phyloP scores from a whole-genome alignment of 2,329 filamentous ascomycete genomes.

The Diaporthe aspalathi region DNA sequence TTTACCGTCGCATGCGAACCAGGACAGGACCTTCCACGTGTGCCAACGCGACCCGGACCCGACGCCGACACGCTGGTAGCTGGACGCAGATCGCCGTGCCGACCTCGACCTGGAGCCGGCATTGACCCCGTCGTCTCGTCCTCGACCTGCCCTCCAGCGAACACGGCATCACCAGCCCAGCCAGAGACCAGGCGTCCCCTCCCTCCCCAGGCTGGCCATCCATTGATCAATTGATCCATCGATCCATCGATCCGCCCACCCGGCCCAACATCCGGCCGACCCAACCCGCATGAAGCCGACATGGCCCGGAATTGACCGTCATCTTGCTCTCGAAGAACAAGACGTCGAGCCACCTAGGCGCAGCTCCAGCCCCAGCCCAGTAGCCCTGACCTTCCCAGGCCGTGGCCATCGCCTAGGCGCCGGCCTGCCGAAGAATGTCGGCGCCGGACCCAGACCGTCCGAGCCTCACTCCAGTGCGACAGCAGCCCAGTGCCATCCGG shows the following conservation, averaged over 20 bases:
- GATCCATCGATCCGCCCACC: neutral
- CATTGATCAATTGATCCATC: neutral
- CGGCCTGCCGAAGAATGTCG: slow-evolving; percentile 43
- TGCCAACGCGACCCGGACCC: neutral
- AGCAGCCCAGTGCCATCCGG: slow-evolving; percentile 58
- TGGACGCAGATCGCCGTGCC: slow-evolving; percentile 21
- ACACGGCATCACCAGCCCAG: neutral
- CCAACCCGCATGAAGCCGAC: slow-evolving; percentile 45
- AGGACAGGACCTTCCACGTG: slow-evolving; percentile 30
- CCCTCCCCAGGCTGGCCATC: neutral
- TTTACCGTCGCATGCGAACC: slow-evolving; percentile 8
- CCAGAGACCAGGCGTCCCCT: slow-evolving; percentile 6
- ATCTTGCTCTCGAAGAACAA: slow-evolving; percentile 38
- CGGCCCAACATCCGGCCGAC: slow-evolving; percentile 14
- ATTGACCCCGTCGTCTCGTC: slow-evolving; percentile 27
- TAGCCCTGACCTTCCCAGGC: slow-evolving; percentile 19
- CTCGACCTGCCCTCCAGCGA: slow-evolving; percentile 18
- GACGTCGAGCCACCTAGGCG: slow-evolving; percentile 36
- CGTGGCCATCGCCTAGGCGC: slow-evolving; percentile 30
- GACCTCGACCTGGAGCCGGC: slow-evolving; percentile 5
- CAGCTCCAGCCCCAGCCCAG: neutral
- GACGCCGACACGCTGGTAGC: slow-evolving; percentile 24
- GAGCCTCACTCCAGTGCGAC: slow-evolving; percentile 51
- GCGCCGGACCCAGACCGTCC: slow-evolving; percentile 43
- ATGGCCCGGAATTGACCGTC: slow-evolving; percentile 48